Percentiles rank a stretch among this genome's conserved stretches.
phyloP scores from a whole-genome alignment of 176 grass and related monocot genomes.

The Paspalum notatum region DNA sequence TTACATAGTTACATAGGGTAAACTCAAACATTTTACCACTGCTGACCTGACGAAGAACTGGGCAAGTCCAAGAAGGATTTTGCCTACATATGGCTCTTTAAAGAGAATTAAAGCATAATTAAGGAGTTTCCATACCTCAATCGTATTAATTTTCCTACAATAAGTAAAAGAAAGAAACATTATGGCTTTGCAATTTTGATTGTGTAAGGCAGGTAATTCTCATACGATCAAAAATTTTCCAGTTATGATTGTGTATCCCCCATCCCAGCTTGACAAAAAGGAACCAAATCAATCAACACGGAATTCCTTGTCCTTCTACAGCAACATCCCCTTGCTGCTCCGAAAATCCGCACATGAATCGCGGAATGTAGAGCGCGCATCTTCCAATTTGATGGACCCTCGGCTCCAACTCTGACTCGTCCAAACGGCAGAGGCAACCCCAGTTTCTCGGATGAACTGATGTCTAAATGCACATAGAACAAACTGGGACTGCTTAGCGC shows the following conservation, averaged over 20 bases:
- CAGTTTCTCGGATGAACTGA: not conserved
- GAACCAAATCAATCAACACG: not conserved
- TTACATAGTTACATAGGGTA: not conserved
- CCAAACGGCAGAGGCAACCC: not conserved
- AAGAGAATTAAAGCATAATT: constrained; percentile 6
- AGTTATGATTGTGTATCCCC: not conserved
- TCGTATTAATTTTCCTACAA: not conserved
- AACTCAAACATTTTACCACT: not conserved
- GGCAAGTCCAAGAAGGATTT: not conserved
- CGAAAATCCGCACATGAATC: not conserved
- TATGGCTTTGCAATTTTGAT: not conserved
- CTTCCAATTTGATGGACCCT: not conserved
- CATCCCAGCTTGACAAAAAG: not conserved
- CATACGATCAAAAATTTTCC: not conserved
- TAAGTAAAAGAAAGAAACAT: not conserved
- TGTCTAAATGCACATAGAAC: not conserved
- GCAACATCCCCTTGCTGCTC: not conserved
- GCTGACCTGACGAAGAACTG: not conserved
- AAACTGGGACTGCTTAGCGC: not conserved
- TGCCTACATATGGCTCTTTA: not conserved
- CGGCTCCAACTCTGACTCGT: not conserved
- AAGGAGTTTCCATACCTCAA: not conserved
- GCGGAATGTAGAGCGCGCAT: not conserved
- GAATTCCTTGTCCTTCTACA: not conserved
- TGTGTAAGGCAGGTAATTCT: constrained; percentile 16